A percentile compares a stretch with the other conserved stretches of the same genome.
Evolutionary conservation across 2,329 filamentous ascomycete species (phyloP).

Genomic region (Aspergillus carbonarius): DNA sequence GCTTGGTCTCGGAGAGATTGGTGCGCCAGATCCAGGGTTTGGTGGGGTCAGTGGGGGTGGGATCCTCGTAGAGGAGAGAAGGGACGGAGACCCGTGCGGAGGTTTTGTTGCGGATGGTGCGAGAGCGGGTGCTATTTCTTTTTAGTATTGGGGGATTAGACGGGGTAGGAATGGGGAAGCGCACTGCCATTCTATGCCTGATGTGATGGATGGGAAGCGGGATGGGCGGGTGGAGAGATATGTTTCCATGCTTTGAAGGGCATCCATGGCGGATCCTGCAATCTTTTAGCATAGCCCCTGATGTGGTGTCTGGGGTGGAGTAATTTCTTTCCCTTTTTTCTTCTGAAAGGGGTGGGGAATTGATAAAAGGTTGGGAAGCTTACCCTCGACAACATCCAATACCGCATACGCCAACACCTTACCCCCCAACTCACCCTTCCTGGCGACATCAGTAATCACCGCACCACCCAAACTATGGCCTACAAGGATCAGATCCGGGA

Average conservation of each 20-base stretch:
- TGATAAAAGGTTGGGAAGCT: not conserved
- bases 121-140: conserved; percentile 62
- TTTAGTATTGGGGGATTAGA: conserved; percentile 1
- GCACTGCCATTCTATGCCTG: conserved; percentile 88
- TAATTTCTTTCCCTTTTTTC: not conserved
- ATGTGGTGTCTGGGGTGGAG: not conserved
- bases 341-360: not conserved
- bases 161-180: not conserved
- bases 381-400: conserved; percentile 85
- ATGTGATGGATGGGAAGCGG: conserved; percentile 72
- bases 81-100: conserved; percentile 90
- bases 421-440: conserved; percentile 62
- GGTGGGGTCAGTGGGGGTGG: conserved; percentile 31
- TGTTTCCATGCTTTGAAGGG: conserved; percentile 87
- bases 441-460: conserved; percentile 81
- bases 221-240: conserved; percentile 80
- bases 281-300: not conserved
- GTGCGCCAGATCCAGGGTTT: conserved; percentile 81
- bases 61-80: conserved; percentile 62
- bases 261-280: conserved; percentile 82
- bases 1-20: conserved; percentile 76
- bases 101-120: conserved; percentile 77
- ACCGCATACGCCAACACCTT: conserved; percentile 82
- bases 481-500: conserved; percentile 77
- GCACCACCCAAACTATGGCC: conserved; percentile 93